These are phyloP conservation scores for Spizellomyces sp. DNA, from an alignment of 192 early-diverging fungal species.

Conservation along the genomic window DNA sequence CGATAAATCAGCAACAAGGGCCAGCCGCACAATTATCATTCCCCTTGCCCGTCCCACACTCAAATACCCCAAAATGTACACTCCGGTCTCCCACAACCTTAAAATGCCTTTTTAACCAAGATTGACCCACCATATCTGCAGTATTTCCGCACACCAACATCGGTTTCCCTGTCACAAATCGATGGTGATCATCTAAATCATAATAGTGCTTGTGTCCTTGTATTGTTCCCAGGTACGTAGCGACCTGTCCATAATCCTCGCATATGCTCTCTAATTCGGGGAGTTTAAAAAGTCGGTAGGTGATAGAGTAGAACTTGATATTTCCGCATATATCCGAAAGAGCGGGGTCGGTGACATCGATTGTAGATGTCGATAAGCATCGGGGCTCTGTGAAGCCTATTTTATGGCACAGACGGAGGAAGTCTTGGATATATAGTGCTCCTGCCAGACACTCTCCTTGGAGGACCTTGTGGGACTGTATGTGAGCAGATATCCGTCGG, in stretches of 20 bases:
- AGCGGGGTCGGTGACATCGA: neutral
- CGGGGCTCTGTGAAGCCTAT: conserved; percentile 12
- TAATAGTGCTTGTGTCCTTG: neutral
- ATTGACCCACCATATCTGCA: neutral
- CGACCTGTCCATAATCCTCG: conserved; percentile 12
- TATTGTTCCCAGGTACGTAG: neutral
- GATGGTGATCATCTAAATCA: conserved; percentile 11
- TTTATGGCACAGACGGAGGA: neutral
- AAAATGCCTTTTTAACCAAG: neutral
- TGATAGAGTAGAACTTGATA: conserved; percentile 8
- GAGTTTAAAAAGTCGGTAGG: conserved; percentile 4
- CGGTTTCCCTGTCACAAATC: neutral
- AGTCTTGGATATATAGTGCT: conserved; percentile 1
- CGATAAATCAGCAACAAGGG: no score
- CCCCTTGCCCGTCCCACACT: neutral
- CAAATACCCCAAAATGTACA: conserved; percentile 4
- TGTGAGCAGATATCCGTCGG: neutral
- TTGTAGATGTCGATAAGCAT: neutral
- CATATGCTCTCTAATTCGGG: neutral
- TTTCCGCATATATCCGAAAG: conserved; percentile 1
- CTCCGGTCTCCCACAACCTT: neutral
- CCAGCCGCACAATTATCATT: no score
- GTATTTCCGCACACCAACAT: conserved; percentile 1
- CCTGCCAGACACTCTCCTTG: conserved; percentile 6
- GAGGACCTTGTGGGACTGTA: neutral